phyloP scores from a whole-genome alignment of 305 asterid genomes.

The Euphrasia arctica region DNA sequence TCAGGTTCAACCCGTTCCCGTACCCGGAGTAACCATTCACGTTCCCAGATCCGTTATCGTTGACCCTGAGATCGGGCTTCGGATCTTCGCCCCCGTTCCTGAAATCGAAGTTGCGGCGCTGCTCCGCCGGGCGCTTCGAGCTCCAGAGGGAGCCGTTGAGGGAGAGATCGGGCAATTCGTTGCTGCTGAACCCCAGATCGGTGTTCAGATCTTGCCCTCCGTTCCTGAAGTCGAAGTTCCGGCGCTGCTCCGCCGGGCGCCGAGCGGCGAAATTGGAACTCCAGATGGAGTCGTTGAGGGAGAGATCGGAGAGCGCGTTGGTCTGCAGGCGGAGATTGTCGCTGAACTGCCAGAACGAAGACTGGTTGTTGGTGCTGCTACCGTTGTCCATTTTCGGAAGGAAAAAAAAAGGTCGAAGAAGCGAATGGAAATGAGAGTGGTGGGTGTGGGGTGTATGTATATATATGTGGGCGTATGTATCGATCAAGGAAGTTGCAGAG shows the following conservation, averaged over 20 bases:
- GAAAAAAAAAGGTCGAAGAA: no score
- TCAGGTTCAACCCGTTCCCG: slow-evolving; percentile 33
- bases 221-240: slow-evolving; percentile 77
- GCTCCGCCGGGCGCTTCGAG: neutral
- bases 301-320: slow-evolving; percentile 52
- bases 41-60: slow-evolving; percentile 24
- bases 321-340: slow-evolving; percentile 85
- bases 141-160: neutral
- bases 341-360: slow-evolving; percentile 92
- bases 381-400: slow-evolving; percentile 41
- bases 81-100: neutral
- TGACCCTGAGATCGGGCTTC: slow-evolving; percentile 39
- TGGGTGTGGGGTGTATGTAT: slow-evolving; percentile 5
- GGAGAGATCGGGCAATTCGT: slow-evolving; percentile 26
- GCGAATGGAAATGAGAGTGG: slow-evolving; percentile 10
- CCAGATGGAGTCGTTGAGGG: slow-evolving; percentile 94
- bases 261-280: slow-evolving; percentile 62
- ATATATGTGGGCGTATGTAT: no score
- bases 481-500: slow-evolving; percentile 40
- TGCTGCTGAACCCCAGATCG: slow-evolving; percentile 12
- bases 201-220: slow-evolving; percentile 46
- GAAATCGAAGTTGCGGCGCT: neutral
- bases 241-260: slow-evolving; percentile 66
- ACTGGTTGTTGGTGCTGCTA: slow-evolving; percentile 33
- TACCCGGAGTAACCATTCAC: slow-evolving; percentile 34